Base-by-base conservation (phyloP, 139 green algal species). In the Ettlia oleoabundans region DNA sequence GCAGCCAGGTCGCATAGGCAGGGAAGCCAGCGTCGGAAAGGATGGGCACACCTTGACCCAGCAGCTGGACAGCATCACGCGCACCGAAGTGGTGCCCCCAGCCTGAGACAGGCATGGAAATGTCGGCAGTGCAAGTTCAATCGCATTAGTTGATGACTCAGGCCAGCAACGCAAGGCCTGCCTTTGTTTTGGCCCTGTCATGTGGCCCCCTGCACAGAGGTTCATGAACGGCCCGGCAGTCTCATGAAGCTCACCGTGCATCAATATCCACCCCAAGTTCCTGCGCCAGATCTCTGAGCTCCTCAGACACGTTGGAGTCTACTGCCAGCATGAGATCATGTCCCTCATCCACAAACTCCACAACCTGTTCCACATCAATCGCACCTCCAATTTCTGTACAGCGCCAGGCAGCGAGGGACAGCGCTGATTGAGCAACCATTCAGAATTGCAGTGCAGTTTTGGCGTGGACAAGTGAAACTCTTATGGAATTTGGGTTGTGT, bases 341-440 rank as follows among this genome's bases (percentile, higher is more conserved):
- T 4, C 95, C 95, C 26, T 69, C 85, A 52, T 98, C 95, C 2
- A 98, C 85, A 81, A 98, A 98, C 24, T 97, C 92, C 5, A 96
- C 66, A n/a, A 98, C 84, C 2, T 71, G 80, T 1, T 78, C 70
- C 15, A 87, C 73, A 69, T 93, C 88, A 4, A 98, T 58, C 2
- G 80, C 82, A 9, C 93, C 90, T 9, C 94, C 93, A 81, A 94
- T 87, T 5, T 78, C 92, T 95, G 89, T 22, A 65, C 5, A 15
- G 47, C 47, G 13, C 18, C 55, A 65, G 18, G 55, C 55, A 32
- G 13, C 10, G 15, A 58, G 47, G 15, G 13, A 15, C 47, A 58
- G 47, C 47, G 10, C 13, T 24, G 47, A 58, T 58, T 58, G 47
- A 15, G 13, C 47, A 58, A 10, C 15, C 10, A 58, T 10, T 58